Conservation (phyloP, 2,329 filamentous ascomycete species). For the Dactylonectria macrodidyma region DNA sequence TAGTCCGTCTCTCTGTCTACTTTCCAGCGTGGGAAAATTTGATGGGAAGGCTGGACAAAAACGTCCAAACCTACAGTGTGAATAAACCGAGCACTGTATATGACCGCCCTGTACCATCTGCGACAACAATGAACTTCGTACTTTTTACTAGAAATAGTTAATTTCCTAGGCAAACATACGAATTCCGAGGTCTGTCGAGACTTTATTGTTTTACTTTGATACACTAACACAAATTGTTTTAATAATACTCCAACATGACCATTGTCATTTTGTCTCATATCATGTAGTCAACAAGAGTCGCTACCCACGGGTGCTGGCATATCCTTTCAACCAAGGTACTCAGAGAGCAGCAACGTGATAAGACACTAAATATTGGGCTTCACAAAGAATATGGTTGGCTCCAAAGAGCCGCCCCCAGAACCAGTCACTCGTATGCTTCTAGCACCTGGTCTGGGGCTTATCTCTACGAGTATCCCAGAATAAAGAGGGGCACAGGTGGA, state of each 20-base stretch:
- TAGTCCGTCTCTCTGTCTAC: neutral
- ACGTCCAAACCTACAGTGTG: neutral
- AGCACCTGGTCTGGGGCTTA: neutral
- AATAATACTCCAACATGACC: too few relatives aligned
- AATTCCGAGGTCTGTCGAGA: too few relatives aligned
- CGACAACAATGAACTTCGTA: too few relatives aligned
- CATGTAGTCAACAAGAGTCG: too few relatives aligned
- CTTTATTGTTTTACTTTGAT: too few relatives aligned
- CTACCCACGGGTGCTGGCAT: too few relatives aligned
- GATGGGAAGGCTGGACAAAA: neutral
- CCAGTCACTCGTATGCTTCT: constrained; percentile 2
- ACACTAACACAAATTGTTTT: too few relatives aligned
- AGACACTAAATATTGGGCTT: neutral
- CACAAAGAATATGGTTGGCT: neutral
- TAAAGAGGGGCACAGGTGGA: neutral
- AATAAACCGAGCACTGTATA: neutral
- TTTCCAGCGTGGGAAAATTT: constrained; percentile 20
- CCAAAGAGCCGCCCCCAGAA: neutral
- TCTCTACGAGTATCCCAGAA: neutral
- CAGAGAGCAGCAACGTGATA: neutral
- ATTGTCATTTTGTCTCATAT: too few relatives aligned
- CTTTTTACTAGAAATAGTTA: too few relatives aligned
- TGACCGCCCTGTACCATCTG: neutral
- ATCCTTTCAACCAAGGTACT: too few relatives aligned
- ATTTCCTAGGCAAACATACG: too few relatives aligned